Percentiles rank a stretch among this genome's conserved stretches.
Conservation (phyloP, 345 rosid genomes). For the Brassica rapa region DNA sequence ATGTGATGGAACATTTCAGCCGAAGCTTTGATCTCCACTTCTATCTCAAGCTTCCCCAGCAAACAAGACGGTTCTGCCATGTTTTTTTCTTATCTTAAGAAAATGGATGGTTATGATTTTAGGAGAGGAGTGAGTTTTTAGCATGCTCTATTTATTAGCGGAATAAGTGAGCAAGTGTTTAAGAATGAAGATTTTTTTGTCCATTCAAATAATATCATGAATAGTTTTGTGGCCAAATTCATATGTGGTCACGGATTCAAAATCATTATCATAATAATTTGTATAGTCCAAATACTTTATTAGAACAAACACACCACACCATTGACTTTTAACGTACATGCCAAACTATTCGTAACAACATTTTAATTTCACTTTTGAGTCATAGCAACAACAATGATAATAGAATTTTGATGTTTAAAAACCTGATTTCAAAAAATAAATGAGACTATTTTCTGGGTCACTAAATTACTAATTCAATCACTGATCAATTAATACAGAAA, state of each 20-base stretch:
- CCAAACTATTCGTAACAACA: no score
- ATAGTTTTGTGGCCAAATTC: neutral
- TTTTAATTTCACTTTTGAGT: no score
- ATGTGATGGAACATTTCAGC: conserved; percentile 40
- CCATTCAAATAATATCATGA: neutral
- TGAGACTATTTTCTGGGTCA: no score
- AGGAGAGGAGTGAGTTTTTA: conserved; percentile 1
- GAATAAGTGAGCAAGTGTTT: no score
- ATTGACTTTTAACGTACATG: neutral
- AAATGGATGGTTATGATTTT: neutral
- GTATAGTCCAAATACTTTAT: neutral
- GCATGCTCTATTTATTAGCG: conserved; percentile 26
- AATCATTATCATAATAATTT: neutral
- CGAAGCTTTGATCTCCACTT: conserved; percentile 29
- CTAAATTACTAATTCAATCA: no score
- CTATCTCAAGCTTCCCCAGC: conserved; percentile 22
- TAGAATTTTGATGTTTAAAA: no score
- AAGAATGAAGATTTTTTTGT: no score
- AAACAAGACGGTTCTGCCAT: conserved; percentile 21
- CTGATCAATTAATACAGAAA: no score
- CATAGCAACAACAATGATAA: no score
- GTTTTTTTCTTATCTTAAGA: neutral
- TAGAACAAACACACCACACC: neutral
- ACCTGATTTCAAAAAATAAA: no score
- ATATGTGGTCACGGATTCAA: neutral